Conservation (phyloP, 2,329 filamentous ascomycete species). For the Orbilia quercus region DNA sequence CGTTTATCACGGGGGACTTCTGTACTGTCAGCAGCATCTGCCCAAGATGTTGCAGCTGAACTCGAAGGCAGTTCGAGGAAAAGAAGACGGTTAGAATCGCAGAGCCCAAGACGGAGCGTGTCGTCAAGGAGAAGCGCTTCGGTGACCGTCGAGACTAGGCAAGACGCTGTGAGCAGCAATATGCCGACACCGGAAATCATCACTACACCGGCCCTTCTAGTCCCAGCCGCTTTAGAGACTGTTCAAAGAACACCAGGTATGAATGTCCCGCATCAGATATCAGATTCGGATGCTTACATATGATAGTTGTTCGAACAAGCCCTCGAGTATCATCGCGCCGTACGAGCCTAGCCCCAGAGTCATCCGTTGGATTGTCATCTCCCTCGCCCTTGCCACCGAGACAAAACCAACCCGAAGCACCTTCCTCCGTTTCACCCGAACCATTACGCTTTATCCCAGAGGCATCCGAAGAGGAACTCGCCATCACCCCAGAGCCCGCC, state of each 20-base stretch:
- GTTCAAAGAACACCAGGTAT: slow-evolving; percentile 38
- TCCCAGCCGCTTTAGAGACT: slow-evolving; percentile 1
- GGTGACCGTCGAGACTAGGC: slow-evolving; percentile 14
- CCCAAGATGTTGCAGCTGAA: slow-evolving; percentile 24
- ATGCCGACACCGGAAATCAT: slow-evolving; percentile 22
- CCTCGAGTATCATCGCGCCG: slow-evolving; percentile 28
- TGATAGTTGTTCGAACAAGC: slow-evolving; percentile 26
- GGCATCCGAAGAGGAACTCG: slow-evolving; percentile 20
- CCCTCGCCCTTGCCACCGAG: slow-evolving; percentile 41
- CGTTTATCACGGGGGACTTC: slow-evolving; percentile 39
- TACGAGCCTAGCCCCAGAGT: slow-evolving; percentile 24
- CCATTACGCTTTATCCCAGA: slow-evolving; percentile 36
- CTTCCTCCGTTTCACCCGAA: slow-evolving; percentile 49
- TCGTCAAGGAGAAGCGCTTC: slow-evolving; percentile 39
- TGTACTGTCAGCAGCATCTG: slow-evolving; percentile 33
- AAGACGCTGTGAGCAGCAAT: slow-evolving; percentile 17
- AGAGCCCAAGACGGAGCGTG: slow-evolving; percentile 26
- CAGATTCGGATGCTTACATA: slow-evolving; percentile 3
- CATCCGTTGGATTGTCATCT: slow-evolving; percentile 34
- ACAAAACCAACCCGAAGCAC: slow-evolving; percentile 21
- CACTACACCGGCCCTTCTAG: slow-evolving; percentile 3
- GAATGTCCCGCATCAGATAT: neutral
- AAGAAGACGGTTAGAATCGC: slow-evolving; percentile 27
- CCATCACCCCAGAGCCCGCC: slow-evolving; percentile 31
- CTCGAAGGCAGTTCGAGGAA: slow-evolving; percentile 43